A percentile compares a stretch with the other conserved stretches of the same genome.
Evolutionary conservation across 192 early-diverging fungal species (phyloP).

Genomic region (Linnemannia schmuckeri): DNA sequence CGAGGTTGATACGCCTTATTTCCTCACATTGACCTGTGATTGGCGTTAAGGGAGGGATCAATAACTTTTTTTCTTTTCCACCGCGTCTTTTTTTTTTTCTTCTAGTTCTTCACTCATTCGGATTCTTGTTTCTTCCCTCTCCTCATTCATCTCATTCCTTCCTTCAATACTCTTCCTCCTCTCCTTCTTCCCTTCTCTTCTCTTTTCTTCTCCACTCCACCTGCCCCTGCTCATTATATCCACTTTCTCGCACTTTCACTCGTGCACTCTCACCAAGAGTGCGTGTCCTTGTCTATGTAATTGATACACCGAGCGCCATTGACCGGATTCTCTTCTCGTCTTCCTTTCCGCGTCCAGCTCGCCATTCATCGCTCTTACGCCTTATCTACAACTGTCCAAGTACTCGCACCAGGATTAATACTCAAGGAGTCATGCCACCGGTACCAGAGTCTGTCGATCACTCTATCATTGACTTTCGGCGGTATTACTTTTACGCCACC

Average conservation of each 20-base stretch:
- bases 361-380: too few relatives aligned
- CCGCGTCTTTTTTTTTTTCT: not conserved
- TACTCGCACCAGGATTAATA: too few relatives aligned
- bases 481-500: slow-evolving; percentile 50
- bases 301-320: not conserved
- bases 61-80: too few relatives aligned
- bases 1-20: too few relatives aligned
- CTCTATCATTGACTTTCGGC: slow-evolving; percentile 44
- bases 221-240: not conserved
- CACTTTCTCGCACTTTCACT: not conserved
- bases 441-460: slow-evolving; percentile 34
- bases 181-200: not conserved
- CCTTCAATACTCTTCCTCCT: not conserved
- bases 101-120: not conserved
- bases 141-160: not conserved
- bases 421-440: slow-evolving; percentile 13
- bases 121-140: not conserved
- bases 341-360: not conserved
- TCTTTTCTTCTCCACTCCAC: not conserved
- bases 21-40: too few relatives aligned
- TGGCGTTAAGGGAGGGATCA: too few relatives aligned
- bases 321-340: not conserved
- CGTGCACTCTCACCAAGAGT: not conserved
- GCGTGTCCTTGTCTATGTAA: not conserved
- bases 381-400: not conserved